Evolutionary conservation across 2,329 filamentous ascomycete species (phyloP), one percentile per base, ranked within the genome.

Genomic region (Tolypocladium cylindrosporum): DNA sequence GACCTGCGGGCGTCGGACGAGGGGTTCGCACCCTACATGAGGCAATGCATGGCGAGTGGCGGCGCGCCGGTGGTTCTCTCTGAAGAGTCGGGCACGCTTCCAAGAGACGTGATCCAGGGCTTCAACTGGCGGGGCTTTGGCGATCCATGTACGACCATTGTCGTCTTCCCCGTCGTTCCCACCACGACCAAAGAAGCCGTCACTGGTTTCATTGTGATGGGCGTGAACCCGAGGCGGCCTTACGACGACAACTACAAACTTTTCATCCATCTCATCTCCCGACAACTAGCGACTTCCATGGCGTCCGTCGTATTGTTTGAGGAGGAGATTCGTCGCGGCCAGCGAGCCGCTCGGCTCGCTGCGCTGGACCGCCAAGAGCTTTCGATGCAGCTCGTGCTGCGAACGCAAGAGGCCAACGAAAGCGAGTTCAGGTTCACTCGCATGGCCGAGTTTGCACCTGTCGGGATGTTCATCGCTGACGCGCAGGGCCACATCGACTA

Each of bases 381-480:
- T 4, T 90, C 88, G 0, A 82, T 90, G 68, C 87, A 93, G 67
- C 78, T 94, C 16, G 84, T 85, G 50, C 77, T 87, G 21, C 75
- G 82, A 39, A 85, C 83, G 1, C 79, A 82, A 63, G 82, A 87
- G 65, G 82, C 82, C 0, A 77, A 80, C 48, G 83, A 87, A 65
- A 85, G 85, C 67, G 90, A 94, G 69, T 86, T 88, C 39, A 87
- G 87, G 59, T 94, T 94, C 68, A 90, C 88, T 0, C 80, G 89
- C 51, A 91, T 94, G 88, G 89, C 90, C 2, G 89, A 92, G 67
- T 90, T 91, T 62, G 88, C 89, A 0, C 90, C 90, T 0, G 89
- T 92, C 1, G 90, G 90, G 36, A 87, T 95, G 74, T 93, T 93
- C 69, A 92, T 94, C 63, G 88, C 89, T n/a, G 82, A 91, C 66